Conservation (phyloP, 2,329 filamentous ascomycete genomes). For the Plectosphaerella sp. region DNA sequence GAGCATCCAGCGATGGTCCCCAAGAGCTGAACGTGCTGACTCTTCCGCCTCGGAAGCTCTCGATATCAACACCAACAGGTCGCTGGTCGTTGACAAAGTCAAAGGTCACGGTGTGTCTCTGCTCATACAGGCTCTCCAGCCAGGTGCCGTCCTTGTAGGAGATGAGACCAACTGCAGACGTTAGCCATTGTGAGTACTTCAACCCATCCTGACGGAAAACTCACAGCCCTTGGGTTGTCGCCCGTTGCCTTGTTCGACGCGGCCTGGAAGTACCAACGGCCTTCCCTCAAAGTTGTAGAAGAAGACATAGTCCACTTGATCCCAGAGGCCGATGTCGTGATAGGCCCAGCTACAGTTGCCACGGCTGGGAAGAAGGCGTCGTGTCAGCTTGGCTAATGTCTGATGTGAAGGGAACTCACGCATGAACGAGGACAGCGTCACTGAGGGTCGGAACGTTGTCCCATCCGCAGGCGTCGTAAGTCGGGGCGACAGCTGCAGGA, state of each 20-base stretch:
- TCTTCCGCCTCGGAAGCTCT: no score
- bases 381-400: no score
- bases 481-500: no score
- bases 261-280: conserved; percentile 3
- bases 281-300: conserved; percentile 4
- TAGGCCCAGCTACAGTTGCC: no score
- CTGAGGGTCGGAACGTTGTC: no score
- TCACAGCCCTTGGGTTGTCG: conserved; percentile 4
- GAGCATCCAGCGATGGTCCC: conserved; percentile 57
- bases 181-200: not conserved
- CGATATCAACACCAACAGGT: conserved; percentile 22
- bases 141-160: conserved; percentile 3
- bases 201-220: not conserved
- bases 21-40: conserved; percentile 41
- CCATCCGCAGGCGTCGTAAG: no score
- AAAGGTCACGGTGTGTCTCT: not conserved
- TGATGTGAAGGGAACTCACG: no score
- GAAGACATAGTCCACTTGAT: conserved; percentile 5
- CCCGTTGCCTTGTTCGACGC: not conserved
- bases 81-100: not conserved
- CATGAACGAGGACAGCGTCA: no score
- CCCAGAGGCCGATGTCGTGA: not conserved
- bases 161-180: not conserved
- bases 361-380: no score
- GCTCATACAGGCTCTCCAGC: not conserved